A percentile compares a stretch with the other conserved stretches of the same genome.
These are phyloP conservation scores for Thinopyrum obtusiflorum DNA, from an alignment of 202 grass and related monocot genomes.

Conservation along the genomic window DNA sequence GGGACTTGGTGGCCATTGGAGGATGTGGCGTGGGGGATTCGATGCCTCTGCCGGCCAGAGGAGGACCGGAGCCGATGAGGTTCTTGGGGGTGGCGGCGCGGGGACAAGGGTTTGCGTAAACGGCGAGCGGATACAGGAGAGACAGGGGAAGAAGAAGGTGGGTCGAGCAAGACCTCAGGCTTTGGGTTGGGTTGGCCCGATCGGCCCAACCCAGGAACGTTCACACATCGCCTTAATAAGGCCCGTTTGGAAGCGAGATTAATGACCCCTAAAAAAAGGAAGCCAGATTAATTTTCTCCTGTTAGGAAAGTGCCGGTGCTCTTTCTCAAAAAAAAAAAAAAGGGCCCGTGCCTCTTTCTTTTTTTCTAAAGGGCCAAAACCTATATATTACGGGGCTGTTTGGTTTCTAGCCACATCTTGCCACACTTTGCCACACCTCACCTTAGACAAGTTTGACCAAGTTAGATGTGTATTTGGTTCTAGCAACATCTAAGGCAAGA, in stretches of 20 bases:
- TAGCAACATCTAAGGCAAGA: too few relatives aligned
- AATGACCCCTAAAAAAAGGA: too few relatives aligned
- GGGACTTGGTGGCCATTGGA: constrained; percentile 38
- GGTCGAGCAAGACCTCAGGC: neutral
- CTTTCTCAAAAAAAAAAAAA: too few relatives aligned
- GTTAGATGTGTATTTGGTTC: too few relatives aligned
- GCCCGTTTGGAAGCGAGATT: neutral
- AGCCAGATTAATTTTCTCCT: too few relatives aligned
- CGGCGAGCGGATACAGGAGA: neutral
- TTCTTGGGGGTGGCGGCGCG: neutral
- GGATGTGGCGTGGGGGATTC: neutral
- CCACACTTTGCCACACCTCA: too few relatives aligned
- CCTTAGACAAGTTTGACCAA: too few relatives aligned
- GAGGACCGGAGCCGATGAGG: neutral
- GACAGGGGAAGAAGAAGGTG: neutral
- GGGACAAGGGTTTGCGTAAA: constrained; percentile 29
- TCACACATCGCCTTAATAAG: neutral
- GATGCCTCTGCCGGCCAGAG: neutral
- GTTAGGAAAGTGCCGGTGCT: too few relatives aligned
- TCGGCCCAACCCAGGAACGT: neutral
- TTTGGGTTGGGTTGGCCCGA: neutral
- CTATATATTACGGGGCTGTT: too few relatives aligned
- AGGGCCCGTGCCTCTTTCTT: too few relatives aligned
- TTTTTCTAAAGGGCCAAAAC: too few relatives aligned
- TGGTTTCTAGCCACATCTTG: too few relatives aligned